Evolutionary conservation across 805 yeast genomes (phyloP).

Genomic region (Saccharomycopsis schoenii): DNA sequence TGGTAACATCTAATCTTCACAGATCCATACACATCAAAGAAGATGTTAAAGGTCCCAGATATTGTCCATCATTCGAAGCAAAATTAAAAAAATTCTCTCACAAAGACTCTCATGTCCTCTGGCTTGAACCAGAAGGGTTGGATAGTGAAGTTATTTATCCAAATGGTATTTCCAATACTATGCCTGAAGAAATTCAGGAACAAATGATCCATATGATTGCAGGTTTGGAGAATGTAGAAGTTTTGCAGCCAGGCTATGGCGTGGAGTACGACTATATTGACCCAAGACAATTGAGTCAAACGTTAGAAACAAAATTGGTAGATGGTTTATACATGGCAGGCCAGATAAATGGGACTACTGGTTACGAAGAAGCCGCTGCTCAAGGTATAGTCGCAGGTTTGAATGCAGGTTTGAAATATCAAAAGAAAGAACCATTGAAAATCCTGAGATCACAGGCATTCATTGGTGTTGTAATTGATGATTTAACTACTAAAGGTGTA

Average conservation of each 20-base stretch:
- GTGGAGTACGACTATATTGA: slow-evolving; percentile 96
- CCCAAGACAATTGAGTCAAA: slow-evolving; percentile 72
- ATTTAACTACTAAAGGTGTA: slow-evolving; percentile 88
- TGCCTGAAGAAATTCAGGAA: slow-evolving; percentile 89
- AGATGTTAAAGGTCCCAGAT: slow-evolving; percentile 92
- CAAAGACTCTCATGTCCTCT: slow-evolving; percentile 66
- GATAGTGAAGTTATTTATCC: slow-evolving; percentile 87
- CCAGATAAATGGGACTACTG: slow-evolving; percentile 97
- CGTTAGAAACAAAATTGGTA: slow-evolving; percentile 74
- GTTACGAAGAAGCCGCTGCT: slow-evolving; percentile 97
- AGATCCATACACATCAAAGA: slow-evolving; percentile 86
- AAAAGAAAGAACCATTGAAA: slow-evolving; percentile 34
- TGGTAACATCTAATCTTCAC: slow-evolving; percentile 61
- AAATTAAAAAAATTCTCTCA: slow-evolving; percentile 74
- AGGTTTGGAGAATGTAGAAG: slow-evolving; percentile 80
- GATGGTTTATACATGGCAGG: slow-evolving; percentile 85
- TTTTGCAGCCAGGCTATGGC: slow-evolving; percentile 97
- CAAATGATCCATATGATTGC: slow-evolving; percentile 66
- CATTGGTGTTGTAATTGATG: slow-evolving; percentile 88
- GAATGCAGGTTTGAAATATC: slow-evolving; percentile 67
- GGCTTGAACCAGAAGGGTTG: slow-evolving; percentile 96
- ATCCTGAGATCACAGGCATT: slow-evolving; percentile 77
- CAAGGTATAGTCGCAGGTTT: slow-evolving; percentile 95
- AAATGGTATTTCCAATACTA: slow-evolving; percentile 89
- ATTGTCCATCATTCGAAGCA: slow-evolving; percentile 94